Base-by-base conservation (phyloP, 192 early-diverging fungal genomes). In the Coemansia sp. region DNA sequence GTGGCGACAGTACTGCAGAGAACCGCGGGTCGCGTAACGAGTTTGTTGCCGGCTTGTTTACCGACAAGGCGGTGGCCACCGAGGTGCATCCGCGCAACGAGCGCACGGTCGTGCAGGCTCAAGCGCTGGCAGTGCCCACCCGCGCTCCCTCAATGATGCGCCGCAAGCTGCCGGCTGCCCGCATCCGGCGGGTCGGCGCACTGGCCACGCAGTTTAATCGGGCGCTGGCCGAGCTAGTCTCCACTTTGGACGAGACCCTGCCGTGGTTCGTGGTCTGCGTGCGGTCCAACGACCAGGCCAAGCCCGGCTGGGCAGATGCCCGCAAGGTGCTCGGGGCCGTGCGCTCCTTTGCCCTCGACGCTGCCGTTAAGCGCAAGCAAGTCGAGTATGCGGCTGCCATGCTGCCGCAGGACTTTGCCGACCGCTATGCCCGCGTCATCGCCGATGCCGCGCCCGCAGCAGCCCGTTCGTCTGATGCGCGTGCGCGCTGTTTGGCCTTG, bases 221-320 rank as follows among this genome's bases (percentile, higher is more conserved):
- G 12, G 82, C 86, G 3, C 64, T 88, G 23, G 76, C 81, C 52
- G 89, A 89, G 30, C 58, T 90, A 26, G 66, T 85, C 40, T 79
- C 69, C 41, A 83, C 84, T 5, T 66, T 93, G 18, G 86, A 86
- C 60, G 87, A 91, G 48, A 88, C 88, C 1, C 79, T 81, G 8
- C 81, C 86, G 11, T 93, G 89, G 88, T 89, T 85, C 60, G 62
- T 90, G 45, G 69, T 89, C 37, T 93, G 91, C 63, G 50, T 94
- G 9, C 60, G 51, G 51, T 58, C 75, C 10, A 78, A 71, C 40
- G 67, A 78, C 21, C 68, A 78, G 47, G 61, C 12, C 87, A 94
- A 76, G 58, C 91, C 20, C 52, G 79, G 31, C 62, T 84, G 40
- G 82, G 89, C 59, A 62, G 86, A 53, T 62, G 93, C 44, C 61